phyloP scores from a whole-genome alignment of 495 filamentous ascomycete genomes.

The Tuber umbilicatum region DNA sequence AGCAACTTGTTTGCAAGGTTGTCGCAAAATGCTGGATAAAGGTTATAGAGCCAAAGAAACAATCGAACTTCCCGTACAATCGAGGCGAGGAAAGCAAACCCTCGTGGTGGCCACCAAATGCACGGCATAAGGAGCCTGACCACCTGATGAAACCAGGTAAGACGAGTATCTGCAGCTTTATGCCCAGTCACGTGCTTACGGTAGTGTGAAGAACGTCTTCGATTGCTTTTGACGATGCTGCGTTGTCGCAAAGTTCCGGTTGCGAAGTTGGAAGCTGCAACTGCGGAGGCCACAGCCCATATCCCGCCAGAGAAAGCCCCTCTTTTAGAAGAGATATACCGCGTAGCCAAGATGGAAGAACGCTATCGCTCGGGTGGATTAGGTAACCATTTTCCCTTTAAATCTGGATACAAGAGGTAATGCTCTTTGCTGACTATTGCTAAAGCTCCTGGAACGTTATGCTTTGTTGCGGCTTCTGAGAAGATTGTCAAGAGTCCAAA shows the following conservation, averaged over 20 bases:
- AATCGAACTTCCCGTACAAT: slow-evolving; percentile 75
- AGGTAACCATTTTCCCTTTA: slow-evolving; percentile 41
- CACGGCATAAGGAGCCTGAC: slow-evolving; percentile 76
- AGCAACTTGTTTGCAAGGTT: slow-evolving; percentile 66
- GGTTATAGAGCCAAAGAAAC: slow-evolving; percentile 77
- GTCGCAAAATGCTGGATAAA: slow-evolving; percentile 78
- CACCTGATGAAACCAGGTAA: slow-evolving; percentile 71
- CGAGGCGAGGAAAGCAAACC: slow-evolving; percentile 60
- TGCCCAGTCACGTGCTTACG: neutral
- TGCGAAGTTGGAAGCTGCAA: slow-evolving; percentile 41
- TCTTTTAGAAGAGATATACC: slow-evolving; percentile 51
- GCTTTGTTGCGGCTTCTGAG: slow-evolving; percentile 40
- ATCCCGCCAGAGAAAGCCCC: slow-evolving; percentile 38
- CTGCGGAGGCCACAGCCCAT: slow-evolving; percentile 40
- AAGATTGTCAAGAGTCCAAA: slow-evolving; percentile 41
- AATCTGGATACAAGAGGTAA: neutral
- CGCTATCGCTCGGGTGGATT: slow-evolving; percentile 51
- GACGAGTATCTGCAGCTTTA: slow-evolving; percentile 28
- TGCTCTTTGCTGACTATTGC: slow-evolving; percentile 22
- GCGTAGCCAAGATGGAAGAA: slow-evolving; percentile 52
- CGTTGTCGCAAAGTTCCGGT: slow-evolving; percentile 41
- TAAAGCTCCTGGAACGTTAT: slow-evolving; percentile 35
- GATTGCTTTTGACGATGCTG: slow-evolving; percentile 38
- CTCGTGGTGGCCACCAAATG: slow-evolving; percentile 71
- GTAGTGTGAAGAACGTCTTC: slow-evolving; percentile 41